Conservation (phyloP, 2,329 filamentous ascomycete species). For the Mycocentrospora acerina region DNA sequence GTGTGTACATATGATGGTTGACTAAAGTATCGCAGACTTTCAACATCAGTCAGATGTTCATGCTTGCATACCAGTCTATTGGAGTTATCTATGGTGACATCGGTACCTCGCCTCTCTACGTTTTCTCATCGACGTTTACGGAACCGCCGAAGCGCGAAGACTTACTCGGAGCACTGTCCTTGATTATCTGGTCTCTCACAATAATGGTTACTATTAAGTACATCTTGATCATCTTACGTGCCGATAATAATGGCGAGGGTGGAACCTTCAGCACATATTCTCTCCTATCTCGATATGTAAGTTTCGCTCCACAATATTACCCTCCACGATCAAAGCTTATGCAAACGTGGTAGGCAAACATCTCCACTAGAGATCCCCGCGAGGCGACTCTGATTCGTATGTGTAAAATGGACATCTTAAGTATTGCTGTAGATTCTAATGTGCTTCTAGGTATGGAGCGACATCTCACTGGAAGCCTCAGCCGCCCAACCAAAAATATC, state of each 20-base stretch:
- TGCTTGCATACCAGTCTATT: constrained; percentile 61
- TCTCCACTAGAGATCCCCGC: constrained; percentile 61
- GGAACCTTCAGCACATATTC: constrained; percentile 70
- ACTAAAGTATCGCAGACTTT: no score
- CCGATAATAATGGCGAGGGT: constrained; percentile 71
- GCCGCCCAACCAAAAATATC: constrained; percentile 53
- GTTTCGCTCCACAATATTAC: no score
- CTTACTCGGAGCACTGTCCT: constrained; percentile 64
- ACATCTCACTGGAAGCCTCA: no score
- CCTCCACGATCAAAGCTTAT: no score
- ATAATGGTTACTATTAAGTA: constrained; percentile 72
- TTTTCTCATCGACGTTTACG: constrained; percentile 70
- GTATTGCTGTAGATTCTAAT: no score
- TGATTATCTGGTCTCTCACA: constrained; percentile 71
- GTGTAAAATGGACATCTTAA: constrained; percentile 11
- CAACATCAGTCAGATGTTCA: constrained; percentile 28
- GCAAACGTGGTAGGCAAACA: no score
- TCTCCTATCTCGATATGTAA: constrained; percentile 61
- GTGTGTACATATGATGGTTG: no score
- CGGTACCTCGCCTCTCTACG: constrained; percentile 68
- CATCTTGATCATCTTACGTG: constrained; percentile 63
- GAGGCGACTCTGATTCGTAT: constrained; percentile 57
- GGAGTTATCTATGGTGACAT: constrained; percentile 73
- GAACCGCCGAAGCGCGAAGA: constrained; percentile 54
- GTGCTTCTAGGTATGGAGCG: no score